Percentiles rank a stretch among this genome's conserved stretches.
phyloP scores from a whole-genome alignment of 148 eudicot species.

The Polygonum maritimum region DNA sequence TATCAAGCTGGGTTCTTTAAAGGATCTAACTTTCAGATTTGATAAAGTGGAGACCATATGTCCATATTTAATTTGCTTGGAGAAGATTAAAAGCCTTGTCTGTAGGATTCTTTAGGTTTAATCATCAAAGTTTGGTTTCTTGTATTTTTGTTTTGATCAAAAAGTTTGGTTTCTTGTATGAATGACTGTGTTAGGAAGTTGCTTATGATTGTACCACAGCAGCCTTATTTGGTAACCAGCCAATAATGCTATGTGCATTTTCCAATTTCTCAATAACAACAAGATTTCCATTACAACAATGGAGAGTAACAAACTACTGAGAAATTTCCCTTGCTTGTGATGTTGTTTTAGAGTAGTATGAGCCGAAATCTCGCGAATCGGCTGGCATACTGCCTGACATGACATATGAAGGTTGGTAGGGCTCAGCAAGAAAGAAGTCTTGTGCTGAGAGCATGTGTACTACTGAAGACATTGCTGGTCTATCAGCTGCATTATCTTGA shows the following conservation, averaged over 20 bases:
- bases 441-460: slow-evolving; percentile 24
- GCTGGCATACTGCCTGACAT: slow-evolving; percentile 9
- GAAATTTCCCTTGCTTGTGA: neutral
- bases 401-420: slow-evolving; percentile 3
- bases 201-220: neutral
- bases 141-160: neutral
- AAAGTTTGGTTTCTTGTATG: neutral
- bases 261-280: neutral
- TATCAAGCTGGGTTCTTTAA: neutral
- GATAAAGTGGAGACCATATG: neutral
- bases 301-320: too few species aligned
- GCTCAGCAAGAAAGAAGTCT: neutral
- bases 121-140: neutral
- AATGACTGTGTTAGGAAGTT: neutral
- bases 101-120: neutral
- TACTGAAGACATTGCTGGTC: slow-evolving; percentile 26
- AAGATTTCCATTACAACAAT: neutral
- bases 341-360: neutral
- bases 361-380: slow-evolving; percentile 4
- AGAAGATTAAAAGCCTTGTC: neutral
- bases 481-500: slow-evolving; percentile 25
- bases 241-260: neutral
- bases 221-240: neutral
- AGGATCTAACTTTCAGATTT: neutral
- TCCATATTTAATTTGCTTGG: neutral